Conservation (phyloP, 2,329 filamentous ascomycete genomes). For the Phyllosticta citrichinensis region DNA sequence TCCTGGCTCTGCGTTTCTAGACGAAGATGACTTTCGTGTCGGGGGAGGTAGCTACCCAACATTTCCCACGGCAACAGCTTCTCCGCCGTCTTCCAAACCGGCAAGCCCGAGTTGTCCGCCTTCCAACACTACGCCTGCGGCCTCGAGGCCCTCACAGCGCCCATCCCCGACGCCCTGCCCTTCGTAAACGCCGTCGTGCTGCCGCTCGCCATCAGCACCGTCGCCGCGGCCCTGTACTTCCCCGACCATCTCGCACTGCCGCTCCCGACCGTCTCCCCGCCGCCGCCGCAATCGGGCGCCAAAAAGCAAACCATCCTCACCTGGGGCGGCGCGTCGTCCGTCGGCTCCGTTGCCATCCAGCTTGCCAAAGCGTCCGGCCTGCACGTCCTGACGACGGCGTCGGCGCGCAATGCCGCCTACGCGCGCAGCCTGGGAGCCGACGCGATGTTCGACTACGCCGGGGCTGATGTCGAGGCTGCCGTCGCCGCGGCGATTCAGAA, state of each 20-base stretch:
- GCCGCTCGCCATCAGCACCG: slow-evolving; percentile 36
- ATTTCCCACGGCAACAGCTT: background rate
- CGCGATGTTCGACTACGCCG: slow-evolving; percentile 25
- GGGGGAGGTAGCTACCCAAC: background rate
- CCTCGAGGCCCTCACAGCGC: slow-evolving; percentile 22
- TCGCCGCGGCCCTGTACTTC: slow-evolving; percentile 33
- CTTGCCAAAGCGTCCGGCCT: slow-evolving; percentile 26
- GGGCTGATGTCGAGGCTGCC: slow-evolving; percentile 23
- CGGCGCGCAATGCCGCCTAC: slow-evolving; percentile 23
- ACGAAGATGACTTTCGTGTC: background rate
- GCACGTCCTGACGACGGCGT: slow-evolving; percentile 24
- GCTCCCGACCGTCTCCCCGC: slow-evolving; percentile 24
- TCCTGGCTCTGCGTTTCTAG: too few species aligned
- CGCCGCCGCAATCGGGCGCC: slow-evolving; percentile 13
- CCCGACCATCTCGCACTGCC: slow-evolving; percentile 30
- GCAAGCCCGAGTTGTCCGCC: slow-evolving; percentile 16
- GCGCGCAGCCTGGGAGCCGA: slow-evolving; percentile 20
- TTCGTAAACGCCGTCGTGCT: slow-evolving; percentile 33
- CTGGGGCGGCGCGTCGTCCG: slow-evolving; percentile 28
- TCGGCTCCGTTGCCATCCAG: slow-evolving; percentile 25
- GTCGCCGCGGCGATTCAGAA: slow-evolving; percentile 26
- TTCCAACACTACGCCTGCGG: slow-evolving; percentile 27
- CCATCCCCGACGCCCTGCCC: slow-evolving; percentile 29
- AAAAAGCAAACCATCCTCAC: slow-evolving; percentile 28
- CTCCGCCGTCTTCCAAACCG: slow-evolving; percentile 16